A percentile compares a stretch with the other conserved stretches of the same genome.
These are phyloP conservation scores for Xylaria palmicola DNA, from an alignment of 495 filamentous ascomycete species.

Conservation along the genomic window DNA sequence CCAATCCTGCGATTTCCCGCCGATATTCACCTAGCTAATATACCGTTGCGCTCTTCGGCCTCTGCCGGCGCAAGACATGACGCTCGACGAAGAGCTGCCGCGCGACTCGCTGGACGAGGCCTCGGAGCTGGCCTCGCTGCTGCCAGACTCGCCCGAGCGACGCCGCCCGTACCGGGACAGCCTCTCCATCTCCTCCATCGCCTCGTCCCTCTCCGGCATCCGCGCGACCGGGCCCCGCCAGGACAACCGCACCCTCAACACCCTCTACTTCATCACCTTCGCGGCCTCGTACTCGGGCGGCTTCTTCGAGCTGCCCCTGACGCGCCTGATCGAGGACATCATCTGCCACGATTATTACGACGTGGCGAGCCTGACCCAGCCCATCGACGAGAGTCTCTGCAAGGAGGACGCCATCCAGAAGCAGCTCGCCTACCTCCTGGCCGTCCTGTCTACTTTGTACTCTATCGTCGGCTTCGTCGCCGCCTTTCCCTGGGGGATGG, in stretches of 20 bases:
- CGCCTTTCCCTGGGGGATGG: slow-evolving; percentile 29
- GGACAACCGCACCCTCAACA: slow-evolving; percentile 8
- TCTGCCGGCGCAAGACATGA: not conserved
- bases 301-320: slow-evolving; percentile 19
- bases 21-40: not conserved
- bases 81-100: not conserved
- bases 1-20: not conserved
- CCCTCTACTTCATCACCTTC: slow-evolving; percentile 21
- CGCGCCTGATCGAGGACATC: slow-evolving; percentile 30
- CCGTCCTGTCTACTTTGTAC: slow-evolving; percentile 20
- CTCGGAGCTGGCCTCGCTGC: slow-evolving; percentile 4
- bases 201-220: slow-evolving; percentile 19
- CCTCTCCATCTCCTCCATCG: slow-evolving; percentile 1
- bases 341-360: slow-evolving; percentile 35
- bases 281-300: slow-evolving; percentile 14
- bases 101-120: slow-evolving; percentile 1
- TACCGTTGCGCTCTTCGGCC: not conserved
- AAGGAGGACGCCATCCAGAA: slow-evolving; percentile 35
- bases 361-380: slow-evolving; percentile 5
- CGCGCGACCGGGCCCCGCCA: slow-evolving; percentile 5
- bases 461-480: slow-evolving; percentile 22
- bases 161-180: not conserved
- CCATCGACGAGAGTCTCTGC: slow-evolving; percentile 36
- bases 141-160: not conserved
- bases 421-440: slow-evolving; percentile 33